Conservation (phyloP, 2,329 filamentous ascomycete species). For the Podosphaera xanthii region DNA sequence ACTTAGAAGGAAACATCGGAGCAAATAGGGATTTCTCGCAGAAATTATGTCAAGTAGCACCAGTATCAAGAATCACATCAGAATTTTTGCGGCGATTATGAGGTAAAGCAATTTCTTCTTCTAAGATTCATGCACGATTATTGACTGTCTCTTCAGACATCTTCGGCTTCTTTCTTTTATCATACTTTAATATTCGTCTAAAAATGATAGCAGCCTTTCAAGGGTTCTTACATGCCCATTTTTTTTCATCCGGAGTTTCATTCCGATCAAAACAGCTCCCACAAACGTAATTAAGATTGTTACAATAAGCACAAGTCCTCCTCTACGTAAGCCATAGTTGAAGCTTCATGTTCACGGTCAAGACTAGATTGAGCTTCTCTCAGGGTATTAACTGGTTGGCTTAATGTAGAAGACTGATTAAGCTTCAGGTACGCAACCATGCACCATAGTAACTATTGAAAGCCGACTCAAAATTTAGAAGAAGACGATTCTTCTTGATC, state of each 20-base stretch:
- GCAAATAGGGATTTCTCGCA: not conserved
- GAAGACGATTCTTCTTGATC: not conserved
- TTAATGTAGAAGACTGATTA: not conserved
- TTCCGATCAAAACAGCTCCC: not conserved
- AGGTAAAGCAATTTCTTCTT: not conserved
- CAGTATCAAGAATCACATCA: not conserved
- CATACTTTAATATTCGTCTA: not conserved
- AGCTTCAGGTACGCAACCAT: not conserved
- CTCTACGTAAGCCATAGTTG: not conserved
- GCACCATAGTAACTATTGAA: not conserved
- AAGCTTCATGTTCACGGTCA: not conserved
- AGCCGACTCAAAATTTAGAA: not conserved
- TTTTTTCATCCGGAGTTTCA: not conserved
- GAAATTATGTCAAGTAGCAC: not conserved
- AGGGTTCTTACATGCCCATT: not conserved
- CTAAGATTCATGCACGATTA: not conserved
- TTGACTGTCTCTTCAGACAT: not conserved
- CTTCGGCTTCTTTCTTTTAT: not conserved
- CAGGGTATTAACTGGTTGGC: not conserved
- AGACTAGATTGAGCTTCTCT: not conserved
- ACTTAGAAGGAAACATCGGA: not conserved
- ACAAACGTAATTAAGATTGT: no score
- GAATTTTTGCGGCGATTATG: not conserved
- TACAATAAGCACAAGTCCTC: not conserved
- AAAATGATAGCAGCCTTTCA: not conserved